Conservation (phyloP, 2,329 filamentous ascomycete species). For the Colletotrichum navitas region DNA sequence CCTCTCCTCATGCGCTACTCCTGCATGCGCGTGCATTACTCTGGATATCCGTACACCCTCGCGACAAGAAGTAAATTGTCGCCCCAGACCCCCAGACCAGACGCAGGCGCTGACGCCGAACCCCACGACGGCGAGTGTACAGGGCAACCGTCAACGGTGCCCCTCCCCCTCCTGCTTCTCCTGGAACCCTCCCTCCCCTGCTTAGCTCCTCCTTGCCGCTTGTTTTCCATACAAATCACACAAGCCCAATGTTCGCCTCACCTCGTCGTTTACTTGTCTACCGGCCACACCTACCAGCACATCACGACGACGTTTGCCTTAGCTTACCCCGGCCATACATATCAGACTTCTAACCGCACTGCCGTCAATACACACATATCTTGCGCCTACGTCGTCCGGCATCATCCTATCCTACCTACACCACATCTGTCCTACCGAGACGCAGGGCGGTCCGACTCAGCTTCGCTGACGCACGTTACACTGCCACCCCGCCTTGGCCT, state of each 20-base stretch:
- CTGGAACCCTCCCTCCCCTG: slow-evolving; percentile 10
- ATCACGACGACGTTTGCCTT: slow-evolving; percentile 14
- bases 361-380: slow-evolving; percentile 8
- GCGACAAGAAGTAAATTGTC: slow-evolving; percentile 14
- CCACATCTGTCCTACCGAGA: slow-evolving; percentile 22
- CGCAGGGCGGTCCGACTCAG: slow-evolving; percentile 15
- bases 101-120: slow-evolving; percentile 15
- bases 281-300: slow-evolving; percentile 11
- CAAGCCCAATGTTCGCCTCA: slow-evolving; percentile 19
- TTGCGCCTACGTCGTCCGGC: slow-evolving; percentile 13
- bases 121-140: slow-evolving; percentile 25
- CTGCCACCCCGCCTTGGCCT: slow-evolving; percentile 28
- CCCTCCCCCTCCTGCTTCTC: slow-evolving; percentile 26
- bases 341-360: background rate
- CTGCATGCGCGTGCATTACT: slow-evolving; percentile 24
- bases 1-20: slow-evolving; percentile 21
- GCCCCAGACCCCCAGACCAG: slow-evolving; percentile 8
- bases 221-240: slow-evolving; percentile 35
- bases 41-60: slow-evolving; percentile 16
- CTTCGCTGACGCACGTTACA: slow-evolving; percentile 12
- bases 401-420: slow-evolving; percentile 15
- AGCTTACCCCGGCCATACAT: slow-evolving; percentile 19
- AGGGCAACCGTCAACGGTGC: slow-evolving; percentile 32
- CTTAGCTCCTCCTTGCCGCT: slow-evolving; percentile 33
- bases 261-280: background rate